A percentile compares a stretch with the other conserved stretches of the same genome.
These are phyloP conservation scores for Lachancea fermentati DNA, from an alignment of 805 yeast species.

Conservation along the genomic window DNA sequence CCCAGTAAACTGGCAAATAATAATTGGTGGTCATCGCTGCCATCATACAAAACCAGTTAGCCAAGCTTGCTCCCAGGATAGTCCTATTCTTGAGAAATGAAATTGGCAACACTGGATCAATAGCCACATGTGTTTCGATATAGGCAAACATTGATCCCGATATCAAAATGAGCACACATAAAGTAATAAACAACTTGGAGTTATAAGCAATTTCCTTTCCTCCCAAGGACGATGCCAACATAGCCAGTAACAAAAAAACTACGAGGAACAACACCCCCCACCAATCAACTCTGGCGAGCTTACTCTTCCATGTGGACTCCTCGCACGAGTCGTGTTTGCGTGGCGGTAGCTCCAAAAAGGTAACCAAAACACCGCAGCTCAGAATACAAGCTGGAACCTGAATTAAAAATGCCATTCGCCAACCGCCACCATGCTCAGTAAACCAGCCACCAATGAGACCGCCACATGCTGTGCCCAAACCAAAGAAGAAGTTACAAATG, in stretches of 20 bases:
- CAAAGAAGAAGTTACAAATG: conserved; percentile 66
- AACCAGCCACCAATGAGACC: conserved; percentile 60
- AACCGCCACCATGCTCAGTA: conserved; percentile 45
- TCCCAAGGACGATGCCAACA: conserved; percentile 49
- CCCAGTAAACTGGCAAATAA: conserved; percentile 56
- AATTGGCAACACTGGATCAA: conserved; percentile 60
- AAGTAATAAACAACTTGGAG: conserved; percentile 18
- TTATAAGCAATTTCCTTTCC: conserved; percentile 44
- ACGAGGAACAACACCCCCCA: conserved; percentile 44
- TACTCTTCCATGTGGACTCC: conserved; percentile 36
- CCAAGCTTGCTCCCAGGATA: conserved; percentile 55
- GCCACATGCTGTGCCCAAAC: conserved; percentile 70
- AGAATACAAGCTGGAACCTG: conserved; percentile 48
- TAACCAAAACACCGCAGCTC: conserved; percentile 44
- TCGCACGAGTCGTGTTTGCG: conserved; percentile 11
- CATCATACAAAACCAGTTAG: conserved; percentile 46
- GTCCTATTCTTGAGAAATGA: conserved; percentile 50
- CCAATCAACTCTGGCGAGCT: conserved; percentile 53
- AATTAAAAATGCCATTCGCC: conserved; percentile 57
- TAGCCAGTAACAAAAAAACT: conserved; percentile 38
- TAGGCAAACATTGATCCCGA: conserved; percentile 40
- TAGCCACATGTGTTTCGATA: conserved; percentile 38
- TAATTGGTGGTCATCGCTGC: conserved; percentile 42
- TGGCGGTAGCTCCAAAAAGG: conserved; percentile 32
- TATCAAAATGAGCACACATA: conserved; percentile 18